These are phyloP conservation scores for Aspergillus heteromorphus DNA, from an alignment of 495 filamentous ascomycete species.

Conservation along the genomic window DNA sequence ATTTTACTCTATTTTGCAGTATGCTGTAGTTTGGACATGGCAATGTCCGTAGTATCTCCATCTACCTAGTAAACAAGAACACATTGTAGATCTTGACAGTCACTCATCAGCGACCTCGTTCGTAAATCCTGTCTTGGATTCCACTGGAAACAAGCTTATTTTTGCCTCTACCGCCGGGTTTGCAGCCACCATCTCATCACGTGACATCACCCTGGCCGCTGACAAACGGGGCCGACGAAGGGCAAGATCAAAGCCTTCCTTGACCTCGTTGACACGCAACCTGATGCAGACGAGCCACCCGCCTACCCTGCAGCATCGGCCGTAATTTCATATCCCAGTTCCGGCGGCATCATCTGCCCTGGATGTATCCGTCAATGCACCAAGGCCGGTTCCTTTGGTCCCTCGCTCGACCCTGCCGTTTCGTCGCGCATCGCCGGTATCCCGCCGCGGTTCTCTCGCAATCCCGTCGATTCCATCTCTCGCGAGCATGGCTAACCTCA, in stretches of 20 bases:
- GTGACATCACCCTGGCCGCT: constrained; percentile 4
- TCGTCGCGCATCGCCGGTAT: constrained; percentile 41
- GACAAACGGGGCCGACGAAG: constrained; percentile 2
- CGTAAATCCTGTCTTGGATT: too few relatives aligned
- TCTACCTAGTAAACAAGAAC: too few relatives aligned
- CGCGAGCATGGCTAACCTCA: constrained; percentile 30
- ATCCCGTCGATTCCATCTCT: constrained; percentile 36
- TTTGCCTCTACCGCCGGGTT: background rate
- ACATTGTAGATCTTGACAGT: too few relatives aligned
- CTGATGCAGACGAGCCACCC: constrained; percentile 15
- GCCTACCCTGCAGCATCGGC: constrained; percentile 22
- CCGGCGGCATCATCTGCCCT: constrained; percentile 27
- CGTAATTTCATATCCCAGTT: constrained; percentile 13
- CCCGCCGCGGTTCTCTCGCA: constrained; percentile 20
- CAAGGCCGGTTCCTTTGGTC: constrained; percentile 27
- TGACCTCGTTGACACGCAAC: background rate
- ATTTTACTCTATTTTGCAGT: background rate
- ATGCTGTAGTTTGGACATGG: background rate
- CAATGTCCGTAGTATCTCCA: background rate
- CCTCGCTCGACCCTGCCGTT: constrained; percentile 38
- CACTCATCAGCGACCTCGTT: too few relatives aligned
- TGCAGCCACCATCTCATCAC: constrained; percentile 2
- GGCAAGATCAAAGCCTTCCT: background rate
- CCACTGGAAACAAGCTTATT: background rate
- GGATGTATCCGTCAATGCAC: constrained; percentile 43